Evolutionary conservation across 768 basidiomycete species (phyloP).

Genomic region (Tricholoma sp.): DNA sequence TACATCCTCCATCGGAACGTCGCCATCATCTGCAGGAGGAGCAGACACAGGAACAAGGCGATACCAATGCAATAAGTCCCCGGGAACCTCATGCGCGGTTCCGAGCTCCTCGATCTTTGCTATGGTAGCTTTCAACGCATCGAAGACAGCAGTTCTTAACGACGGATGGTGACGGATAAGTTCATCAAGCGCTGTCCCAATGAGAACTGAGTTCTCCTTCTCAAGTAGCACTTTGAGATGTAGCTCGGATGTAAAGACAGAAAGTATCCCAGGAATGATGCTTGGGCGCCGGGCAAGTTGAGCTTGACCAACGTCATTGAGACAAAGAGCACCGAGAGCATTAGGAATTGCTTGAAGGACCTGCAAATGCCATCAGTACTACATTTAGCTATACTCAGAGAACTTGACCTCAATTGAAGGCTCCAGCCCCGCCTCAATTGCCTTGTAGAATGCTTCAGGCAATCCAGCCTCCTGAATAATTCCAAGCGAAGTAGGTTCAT

Average conservation of each 20-base stretch:
- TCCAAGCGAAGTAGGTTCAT: conserved; percentile 91
- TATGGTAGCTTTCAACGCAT: conserved; percentile 67
- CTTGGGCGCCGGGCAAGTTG: conserved; percentile 72
- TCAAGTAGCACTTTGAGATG: conserved; percentile 84
- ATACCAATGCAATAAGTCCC: conserved; percentile 67
- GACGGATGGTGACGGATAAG: conserved; percentile 93
- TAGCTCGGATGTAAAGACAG: conserved; percentile 79
- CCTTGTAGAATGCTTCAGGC: conserved; percentile 84
- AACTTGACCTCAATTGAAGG: conserved; percentile 75
- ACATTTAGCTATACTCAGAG: background rate
- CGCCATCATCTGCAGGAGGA: conserved; percentile 21
- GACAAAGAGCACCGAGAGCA: conserved; percentile 92
- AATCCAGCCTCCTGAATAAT: conserved; percentile 91
- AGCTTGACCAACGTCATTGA: conserved; percentile 86
- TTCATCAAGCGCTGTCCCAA: conserved; percentile 91
- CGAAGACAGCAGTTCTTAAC: conserved; percentile 76
- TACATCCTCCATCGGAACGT: conserved; percentile 48
- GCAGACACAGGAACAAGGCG: conserved; percentile 33
- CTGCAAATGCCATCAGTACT: conserved; percentile 32
- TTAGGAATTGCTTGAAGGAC: conserved; percentile 92
- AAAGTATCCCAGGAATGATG: conserved; percentile 82
- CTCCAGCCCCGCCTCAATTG: conserved; percentile 81
- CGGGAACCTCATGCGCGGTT: conserved; percentile 46
- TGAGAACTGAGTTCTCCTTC: conserved; percentile 85
- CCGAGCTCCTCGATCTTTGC: conserved; percentile 73